A percentile compares a stretch with the other conserved stretches of the same genome.
Evolutionary conservation across 2,329 filamentous ascomycete genomes (phyloP).

Genomic region (Davidsoniella eucalypti): DNA sequence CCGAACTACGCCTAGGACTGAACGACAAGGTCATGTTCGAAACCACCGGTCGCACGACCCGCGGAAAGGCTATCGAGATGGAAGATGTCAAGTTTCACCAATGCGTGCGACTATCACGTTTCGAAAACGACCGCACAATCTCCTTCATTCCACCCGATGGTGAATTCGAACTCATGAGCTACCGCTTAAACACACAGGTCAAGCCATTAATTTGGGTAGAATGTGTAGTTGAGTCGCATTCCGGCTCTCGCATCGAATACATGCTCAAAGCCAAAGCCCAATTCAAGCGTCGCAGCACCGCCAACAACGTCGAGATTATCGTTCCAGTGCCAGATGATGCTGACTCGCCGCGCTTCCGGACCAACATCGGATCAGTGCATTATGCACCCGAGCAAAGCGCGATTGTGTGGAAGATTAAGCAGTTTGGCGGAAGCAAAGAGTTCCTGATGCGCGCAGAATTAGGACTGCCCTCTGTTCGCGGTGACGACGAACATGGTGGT

Average conservation of each 20-base stretch:
- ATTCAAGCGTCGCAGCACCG: slow-evolving; percentile 93
- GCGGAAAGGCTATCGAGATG: slow-evolving; percentile 98
- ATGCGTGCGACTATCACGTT: slow-evolving; percentile 84
- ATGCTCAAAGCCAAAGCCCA: slow-evolving; percentile 97
- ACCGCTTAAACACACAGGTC: slow-evolving; percentile 94
- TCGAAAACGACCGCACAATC: slow-evolving; percentile 97
- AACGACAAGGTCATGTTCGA: slow-evolving; percentile 99
- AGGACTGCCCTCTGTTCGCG: slow-evolving; percentile 81
- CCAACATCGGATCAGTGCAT: slow-evolving; percentile 92
- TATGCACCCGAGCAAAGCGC: slow-evolving; percentile 95
- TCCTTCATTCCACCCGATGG: slow-evolving; percentile 97
- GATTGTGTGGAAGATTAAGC: slow-evolving; percentile 99
- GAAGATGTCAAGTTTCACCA: slow-evolving; percentile 99
- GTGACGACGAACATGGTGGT: slow-evolving; percentile 86
- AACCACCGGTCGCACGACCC: slow-evolving; percentile 80
- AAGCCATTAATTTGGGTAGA: slow-evolving; percentile 99
- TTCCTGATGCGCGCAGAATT: slow-evolving; percentile 97
- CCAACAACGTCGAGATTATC: slow-evolving; percentile 96
- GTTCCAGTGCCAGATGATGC: slow-evolving; percentile 96
- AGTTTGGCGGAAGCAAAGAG: slow-evolving; percentile 96
- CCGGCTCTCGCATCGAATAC: slow-evolving; percentile 89
- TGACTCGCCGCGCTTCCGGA: slow-evolving; percentile 87
- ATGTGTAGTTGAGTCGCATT: slow-evolving; percentile 91
- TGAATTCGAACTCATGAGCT: slow-evolving; percentile 98
- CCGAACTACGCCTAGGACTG: slow-evolving; percentile 77